Conservation (phyloP, 331 rosid genomes). For the Quercus phellos region DNA sequence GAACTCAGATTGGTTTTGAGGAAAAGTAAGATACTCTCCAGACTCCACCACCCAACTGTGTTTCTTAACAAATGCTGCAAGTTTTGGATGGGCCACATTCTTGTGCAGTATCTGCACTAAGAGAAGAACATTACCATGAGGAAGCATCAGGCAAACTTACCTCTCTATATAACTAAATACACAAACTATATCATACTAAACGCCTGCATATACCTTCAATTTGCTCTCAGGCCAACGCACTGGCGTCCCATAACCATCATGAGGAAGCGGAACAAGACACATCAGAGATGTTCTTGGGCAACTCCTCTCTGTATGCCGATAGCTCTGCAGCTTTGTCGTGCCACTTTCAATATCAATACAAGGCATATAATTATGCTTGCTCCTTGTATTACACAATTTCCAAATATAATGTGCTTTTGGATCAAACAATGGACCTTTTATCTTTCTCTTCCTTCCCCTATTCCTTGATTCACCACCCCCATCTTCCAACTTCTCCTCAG, state of each 20-base stretch:
- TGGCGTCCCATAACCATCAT: slow-evolving; percentile 49
- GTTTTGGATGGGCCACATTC: slow-evolving; percentile 93
- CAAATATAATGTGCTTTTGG: slow-evolving; percentile 63
- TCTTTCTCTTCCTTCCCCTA: slow-evolving; percentile 33
- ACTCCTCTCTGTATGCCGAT: slow-evolving; percentile 90
- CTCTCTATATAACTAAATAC: slow-evolving; percentile 2
- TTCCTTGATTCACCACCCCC: slow-evolving; percentile 38
- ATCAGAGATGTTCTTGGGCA: slow-evolving; percentile 60
- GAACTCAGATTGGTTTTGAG: slow-evolving; percentile 68
- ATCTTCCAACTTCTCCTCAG: slow-evolving; percentile 50
- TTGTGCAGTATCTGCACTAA: slow-evolving; percentile 72
- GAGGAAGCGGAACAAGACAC: slow-evolving; percentile 91
- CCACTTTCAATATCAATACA: slow-evolving; percentile 71
- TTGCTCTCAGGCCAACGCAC: slow-evolving; percentile 87
- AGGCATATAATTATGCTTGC: slow-evolving; percentile 92
- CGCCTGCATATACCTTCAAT: slow-evolving; percentile 48
- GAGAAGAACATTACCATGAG: slow-evolving; percentile 27
- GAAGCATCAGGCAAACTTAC: slow-evolving; percentile 11
- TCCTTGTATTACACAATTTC: slow-evolving; percentile 69
- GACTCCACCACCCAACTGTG: slow-evolving; percentile 71
- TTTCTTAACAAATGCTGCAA: slow-evolving; percentile 65
- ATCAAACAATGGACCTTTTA: slow-evolving; percentile 77
- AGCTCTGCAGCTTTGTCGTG: slow-evolving; percentile 54
- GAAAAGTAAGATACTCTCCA: slow-evolving; percentile 74
- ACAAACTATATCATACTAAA: slow-evolving; percentile 7